Conservation (phyloP, 73 alveolate genomes). For the Symbiodinium pilosum region DNA sequence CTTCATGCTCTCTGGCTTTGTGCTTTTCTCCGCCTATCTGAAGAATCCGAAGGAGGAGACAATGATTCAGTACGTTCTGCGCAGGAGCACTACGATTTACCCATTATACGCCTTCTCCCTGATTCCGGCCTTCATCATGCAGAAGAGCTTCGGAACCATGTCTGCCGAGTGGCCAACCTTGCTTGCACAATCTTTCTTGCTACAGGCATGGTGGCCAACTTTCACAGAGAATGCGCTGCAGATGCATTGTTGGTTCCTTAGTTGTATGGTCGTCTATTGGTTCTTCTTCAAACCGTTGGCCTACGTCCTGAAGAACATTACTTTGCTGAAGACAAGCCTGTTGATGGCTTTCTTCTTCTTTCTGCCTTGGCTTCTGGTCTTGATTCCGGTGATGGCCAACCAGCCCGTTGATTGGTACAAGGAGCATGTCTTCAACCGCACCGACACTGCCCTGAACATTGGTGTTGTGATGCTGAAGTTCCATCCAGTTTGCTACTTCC, state of each 20-base stretch:
- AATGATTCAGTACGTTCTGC: slow-evolving; percentile 77
- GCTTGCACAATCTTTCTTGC: slow-evolving; percentile 53
- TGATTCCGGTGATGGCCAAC: slow-evolving; percentile 43
- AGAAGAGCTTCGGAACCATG: slow-evolving; percentile 73
- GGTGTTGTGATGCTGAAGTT: slow-evolving; percentile 76
- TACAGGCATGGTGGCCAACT: slow-evolving; percentile 75
- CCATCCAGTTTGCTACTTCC: slow-evolving; percentile 91
- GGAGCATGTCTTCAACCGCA: slow-evolving; percentile 30
- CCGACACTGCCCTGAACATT: slow-evolving; percentile 50
- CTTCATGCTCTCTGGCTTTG: slow-evolving; percentile 79
- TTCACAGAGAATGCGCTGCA: slow-evolving; percentile 89
- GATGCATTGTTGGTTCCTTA: slow-evolving; percentile 90
- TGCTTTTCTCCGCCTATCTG: slow-evolving; percentile 71
- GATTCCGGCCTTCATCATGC: slow-evolving; percentile 72
- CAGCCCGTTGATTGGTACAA: slow-evolving; percentile 85
- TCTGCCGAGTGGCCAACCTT: slow-evolving; percentile 86
- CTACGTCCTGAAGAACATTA: slow-evolving; percentile 27
- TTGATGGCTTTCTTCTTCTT: slow-evolving; percentile 82
- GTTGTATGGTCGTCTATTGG: slow-evolving; percentile 93
- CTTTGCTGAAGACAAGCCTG: not conserved
- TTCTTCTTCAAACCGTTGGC: slow-evolving; percentile 88
- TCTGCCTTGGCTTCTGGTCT: slow-evolving; percentile 69
- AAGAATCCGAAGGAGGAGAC: slow-evolving; percentile 92
- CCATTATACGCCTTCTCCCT: slow-evolving; percentile 81
- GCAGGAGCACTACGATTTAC: slow-evolving; percentile 87